Evolutionary conservation across 2,329 filamentous ascomycete genomes (phyloP).

Genomic region (Pseudocercospora ulei): DNA sequence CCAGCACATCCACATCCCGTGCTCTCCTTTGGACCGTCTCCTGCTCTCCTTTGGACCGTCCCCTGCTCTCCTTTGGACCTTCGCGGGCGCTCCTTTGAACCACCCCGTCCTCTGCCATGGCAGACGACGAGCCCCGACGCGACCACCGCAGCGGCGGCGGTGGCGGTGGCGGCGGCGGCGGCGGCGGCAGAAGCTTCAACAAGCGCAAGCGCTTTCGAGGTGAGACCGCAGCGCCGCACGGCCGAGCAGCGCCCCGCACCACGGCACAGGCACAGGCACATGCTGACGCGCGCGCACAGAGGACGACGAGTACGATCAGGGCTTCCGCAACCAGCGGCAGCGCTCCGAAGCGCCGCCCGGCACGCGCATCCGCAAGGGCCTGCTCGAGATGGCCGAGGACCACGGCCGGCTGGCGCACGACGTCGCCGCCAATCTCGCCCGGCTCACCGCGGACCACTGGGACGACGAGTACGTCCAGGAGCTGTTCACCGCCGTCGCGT

Average conservation of each 20-base stretch:
- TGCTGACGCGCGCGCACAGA: slow-evolving; percentile 41
- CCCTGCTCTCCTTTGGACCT: too few species aligned
- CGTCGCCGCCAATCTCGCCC: slow-evolving; percentile 64
- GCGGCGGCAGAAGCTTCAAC: slow-evolving; percentile 38
- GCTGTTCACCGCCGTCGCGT: slow-evolving; percentile 60
- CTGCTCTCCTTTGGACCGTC: too few species aligned
- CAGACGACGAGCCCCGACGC: slow-evolving; percentile 29
- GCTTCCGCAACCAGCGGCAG: slow-evolving; percentile 61
- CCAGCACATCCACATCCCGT: too few species aligned
- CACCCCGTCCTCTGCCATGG: slow-evolving; percentile 30
- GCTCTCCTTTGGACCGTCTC: too few species aligned
- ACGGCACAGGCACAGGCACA: neutral
- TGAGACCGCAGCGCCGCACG: slow-evolving; percentile 37
- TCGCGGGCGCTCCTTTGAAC: too few species aligned
- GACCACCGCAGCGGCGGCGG: slow-evolving; percentile 26
- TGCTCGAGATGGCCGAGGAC: slow-evolving; percentile 72
- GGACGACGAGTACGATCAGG: slow-evolving; percentile 67
- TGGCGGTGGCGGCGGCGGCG: slow-evolving; percentile 37
- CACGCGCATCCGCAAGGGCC: slow-evolving; percentile 64
- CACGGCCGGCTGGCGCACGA: slow-evolving; percentile 68
- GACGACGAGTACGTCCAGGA: slow-evolving; percentile 71
- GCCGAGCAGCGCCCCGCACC: too few species aligned
- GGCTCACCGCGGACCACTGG: slow-evolving; percentile 68
- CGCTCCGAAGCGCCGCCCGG: slow-evolving; percentile 56
- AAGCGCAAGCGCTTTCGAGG: slow-evolving; percentile 74